These are phyloP conservation scores for Amanita phalloides DNA, from an alignment of 768 basidiomycete species.

Conservation along the genomic window DNA sequence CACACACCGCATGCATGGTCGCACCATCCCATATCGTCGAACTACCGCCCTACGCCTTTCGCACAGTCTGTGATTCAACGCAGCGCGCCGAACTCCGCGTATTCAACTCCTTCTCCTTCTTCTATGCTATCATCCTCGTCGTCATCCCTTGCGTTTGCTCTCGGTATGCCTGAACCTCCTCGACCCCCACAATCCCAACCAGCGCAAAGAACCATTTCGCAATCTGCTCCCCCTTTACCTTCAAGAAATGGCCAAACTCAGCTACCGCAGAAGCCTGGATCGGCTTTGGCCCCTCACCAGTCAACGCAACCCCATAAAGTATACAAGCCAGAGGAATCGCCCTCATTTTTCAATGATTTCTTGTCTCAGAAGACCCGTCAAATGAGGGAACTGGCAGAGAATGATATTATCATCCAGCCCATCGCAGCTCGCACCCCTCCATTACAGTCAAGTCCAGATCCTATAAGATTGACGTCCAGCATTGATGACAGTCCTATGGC, in stretches of 20 bases:
- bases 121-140: slow-evolving; percentile 49
- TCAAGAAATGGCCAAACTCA: not conserved
- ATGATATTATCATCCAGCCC: slow-evolving; percentile 7
- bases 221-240: not conserved
- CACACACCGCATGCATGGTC: slow-evolving; percentile 18
- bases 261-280: not conserved
- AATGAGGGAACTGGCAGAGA: slow-evolving; percentile 14
- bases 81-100: slow-evolving; percentile 46
- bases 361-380: slow-evolving; percentile 45
- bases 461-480: slow-evolving; percentile 33
- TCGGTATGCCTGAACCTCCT: slow-evolving; percentile 27
- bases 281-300: not conserved
- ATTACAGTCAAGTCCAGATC: slow-evolving; percentile 40
- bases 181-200: slow-evolving; percentile 4
- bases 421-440: slow-evolving; percentile 10
- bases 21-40: slow-evolving; percentile 20
- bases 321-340: slow-evolving; percentile 48
- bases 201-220: slow-evolving; percentile 5
- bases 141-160: slow-evolving; percentile 57
- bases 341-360: slow-evolving; percentile 57
- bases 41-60: slow-evolving; percentile 45
- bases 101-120: slow-evolving; percentile 61
- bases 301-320: slow-evolving; percentile 15
- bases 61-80: slow-evolving; percentile 59
- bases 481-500: slow-evolving; percentile 12